Conservation (phyloP, 495 filamentous ascomycete species). For the Talaromyces borbonicus region DNA sequence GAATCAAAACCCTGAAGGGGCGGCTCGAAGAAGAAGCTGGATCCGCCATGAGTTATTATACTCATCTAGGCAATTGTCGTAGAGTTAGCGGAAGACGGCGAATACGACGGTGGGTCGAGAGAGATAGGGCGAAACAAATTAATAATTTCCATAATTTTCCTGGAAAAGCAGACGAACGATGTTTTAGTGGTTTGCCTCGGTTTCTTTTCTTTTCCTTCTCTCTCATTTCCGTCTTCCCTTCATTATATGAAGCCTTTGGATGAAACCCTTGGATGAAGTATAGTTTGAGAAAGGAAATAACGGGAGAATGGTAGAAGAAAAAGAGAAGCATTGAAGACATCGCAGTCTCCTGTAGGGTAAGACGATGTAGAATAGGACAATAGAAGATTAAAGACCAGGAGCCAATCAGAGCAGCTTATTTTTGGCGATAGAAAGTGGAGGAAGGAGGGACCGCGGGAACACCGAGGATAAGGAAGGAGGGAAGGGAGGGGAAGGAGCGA, state of each 20-base stretch:
- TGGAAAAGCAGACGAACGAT: too few species aligned
- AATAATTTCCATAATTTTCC: neutral
- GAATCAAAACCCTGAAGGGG: neutral
- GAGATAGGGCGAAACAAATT: neutral
- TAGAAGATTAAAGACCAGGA: neutral
- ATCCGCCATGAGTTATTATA: neutral
- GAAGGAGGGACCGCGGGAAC: constrained; percentile 3
- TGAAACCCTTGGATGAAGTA: too few species aligned
- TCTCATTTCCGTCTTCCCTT: too few species aligned
- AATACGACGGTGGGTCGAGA: neutral
- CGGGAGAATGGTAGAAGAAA: neutral
- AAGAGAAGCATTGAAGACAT: neutral
- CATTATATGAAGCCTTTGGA: too few species aligned
- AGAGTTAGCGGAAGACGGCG: neutral
- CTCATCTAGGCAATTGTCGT: neutral
- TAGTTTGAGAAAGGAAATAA: neutral
- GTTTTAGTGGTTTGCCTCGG: too few species aligned
- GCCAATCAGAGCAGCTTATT: neutral
- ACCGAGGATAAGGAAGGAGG: too few species aligned
- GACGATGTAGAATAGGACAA: neutral
- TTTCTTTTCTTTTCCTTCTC: too few species aligned
- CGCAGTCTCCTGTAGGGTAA: too few species aligned
- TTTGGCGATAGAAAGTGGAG: neutral
- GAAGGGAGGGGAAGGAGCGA: too few species aligned
- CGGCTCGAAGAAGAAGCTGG: neutral